Evolutionary conservation across 2,329 filamentous ascomycete species (phyloP).

Genomic region (Botrytis galanthina): DNA sequence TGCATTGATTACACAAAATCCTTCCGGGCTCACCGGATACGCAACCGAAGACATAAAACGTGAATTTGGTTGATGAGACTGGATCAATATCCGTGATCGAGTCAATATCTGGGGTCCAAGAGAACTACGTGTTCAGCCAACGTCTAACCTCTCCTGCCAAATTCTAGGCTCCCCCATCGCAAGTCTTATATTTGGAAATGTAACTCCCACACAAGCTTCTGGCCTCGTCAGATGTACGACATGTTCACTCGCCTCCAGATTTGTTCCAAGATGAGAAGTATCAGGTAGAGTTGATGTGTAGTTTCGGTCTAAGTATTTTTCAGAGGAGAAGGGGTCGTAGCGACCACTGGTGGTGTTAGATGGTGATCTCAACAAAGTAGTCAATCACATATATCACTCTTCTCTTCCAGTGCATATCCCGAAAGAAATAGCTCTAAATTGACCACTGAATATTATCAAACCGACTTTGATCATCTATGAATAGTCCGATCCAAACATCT

Average conservation of each 20-base stretch:
- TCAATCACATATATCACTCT: background rate
- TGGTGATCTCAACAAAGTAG: background rate
- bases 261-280: background rate
- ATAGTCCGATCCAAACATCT: background rate
- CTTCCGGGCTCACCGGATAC: background rate
- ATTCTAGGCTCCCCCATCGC: background rate
- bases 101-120: background rate
- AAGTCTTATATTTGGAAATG: background rate
- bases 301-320: background rate
- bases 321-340: background rate
- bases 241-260: background rate
- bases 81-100: background rate
- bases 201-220: background rate
- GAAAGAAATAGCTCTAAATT: background rate
- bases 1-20: conserved; percentile 1
- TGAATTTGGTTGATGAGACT: background rate
- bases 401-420: background rate
- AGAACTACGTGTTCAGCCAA: background rate
- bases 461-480: background rate
- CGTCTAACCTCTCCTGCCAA: background rate
- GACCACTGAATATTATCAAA: background rate
- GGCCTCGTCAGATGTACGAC: background rate
- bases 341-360: background rate
- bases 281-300: background rate
- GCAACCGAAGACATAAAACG: background rate